phyloP scores from a whole-genome alignment of 169 alveolate species.

The Eimeria necatrix region DNA sequence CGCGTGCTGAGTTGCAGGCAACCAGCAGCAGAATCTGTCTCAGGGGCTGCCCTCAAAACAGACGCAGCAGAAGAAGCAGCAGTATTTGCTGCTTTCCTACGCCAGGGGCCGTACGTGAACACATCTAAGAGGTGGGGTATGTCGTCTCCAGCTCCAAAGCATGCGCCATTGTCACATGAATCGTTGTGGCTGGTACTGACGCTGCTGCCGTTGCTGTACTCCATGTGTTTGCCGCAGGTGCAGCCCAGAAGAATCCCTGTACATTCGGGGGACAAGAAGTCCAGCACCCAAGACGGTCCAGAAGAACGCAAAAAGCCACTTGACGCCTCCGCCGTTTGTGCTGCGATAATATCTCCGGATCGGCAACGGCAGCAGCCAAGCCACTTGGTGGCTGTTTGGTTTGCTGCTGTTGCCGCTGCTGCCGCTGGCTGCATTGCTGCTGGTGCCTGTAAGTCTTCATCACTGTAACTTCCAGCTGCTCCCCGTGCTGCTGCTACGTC shows the following conservation, averaged over 20 bases:
- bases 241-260: background rate
- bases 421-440: background rate
- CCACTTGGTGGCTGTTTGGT: background rate
- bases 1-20: background rate
- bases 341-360: background rate
- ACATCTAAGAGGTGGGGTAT: background rate
- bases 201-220: slow-evolving; percentile 5
- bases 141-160: background rate
- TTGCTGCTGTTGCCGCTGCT: background rate
- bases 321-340: background rate
- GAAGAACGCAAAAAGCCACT: background rate
- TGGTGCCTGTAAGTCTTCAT: background rate
- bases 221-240: background rate
- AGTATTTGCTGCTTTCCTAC: slow-evolving; percentile 32
- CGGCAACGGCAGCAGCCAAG: slow-evolving; percentile 70
- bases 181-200: too few species aligned
- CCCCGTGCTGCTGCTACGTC: slow-evolving; percentile 19
- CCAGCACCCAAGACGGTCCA: slow-evolving; percentile 42
- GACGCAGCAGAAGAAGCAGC: slow-evolving; percentile 26
- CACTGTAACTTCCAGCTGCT: background rate
- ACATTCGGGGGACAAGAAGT: background rate
- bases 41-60: background rate
- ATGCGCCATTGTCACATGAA: background rate
- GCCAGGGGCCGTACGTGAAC: slow-evolving; percentile 70
- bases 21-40: background rate